A percentile compares a stretch with the other conserved stretches of the same genome.
Conservation (phyloP, 805 yeast species). For the Saccharomycopsis guyanensis region DNA sequence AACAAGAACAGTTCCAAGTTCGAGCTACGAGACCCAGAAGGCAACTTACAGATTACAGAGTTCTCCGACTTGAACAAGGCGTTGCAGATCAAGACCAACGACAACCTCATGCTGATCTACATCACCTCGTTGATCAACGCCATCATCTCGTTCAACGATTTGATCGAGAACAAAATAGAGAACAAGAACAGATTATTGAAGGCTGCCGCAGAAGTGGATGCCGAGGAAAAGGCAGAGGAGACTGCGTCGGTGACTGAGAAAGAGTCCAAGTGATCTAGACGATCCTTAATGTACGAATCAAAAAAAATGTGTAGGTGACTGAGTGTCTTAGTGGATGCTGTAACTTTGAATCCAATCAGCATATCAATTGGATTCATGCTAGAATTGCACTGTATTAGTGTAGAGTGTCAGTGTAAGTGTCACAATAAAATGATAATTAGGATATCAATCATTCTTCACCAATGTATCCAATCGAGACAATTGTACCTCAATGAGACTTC, state of each 20-base stretch:
- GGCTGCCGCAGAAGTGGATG: background rate
- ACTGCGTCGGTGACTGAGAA: too few relatives aligned
- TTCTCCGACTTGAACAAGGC: constrained; percentile 50
- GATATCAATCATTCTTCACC: too few relatives aligned
- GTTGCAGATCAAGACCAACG: constrained; percentile 88
- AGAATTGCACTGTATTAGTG: too few relatives aligned
- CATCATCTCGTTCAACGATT: constrained; percentile 91
- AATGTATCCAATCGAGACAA: too few relatives aligned
- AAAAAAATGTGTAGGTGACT: too few relatives aligned
- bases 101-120: constrained; percentile 90
- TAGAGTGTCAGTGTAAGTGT: too few relatives aligned
- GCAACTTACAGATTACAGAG: constrained; percentile 18
- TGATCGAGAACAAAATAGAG: constrained; percentile 91
- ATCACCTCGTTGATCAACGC: constrained; percentile 86
- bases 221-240: background rate
- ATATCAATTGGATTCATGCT: too few relatives aligned
- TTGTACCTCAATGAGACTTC: too few relatives aligned
- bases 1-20: constrained; percentile 16
- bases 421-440: too few relatives aligned
- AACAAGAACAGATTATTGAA: constrained; percentile 41
- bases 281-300: too few relatives aligned
- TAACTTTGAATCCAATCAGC: too few relatives aligned
- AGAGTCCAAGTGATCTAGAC: background rate
- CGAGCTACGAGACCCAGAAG: constrained; percentile 19
- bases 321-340: too few relatives aligned